Evolutionary conservation across 1,139 yeast species (phyloP).

Genomic region (Yamadazyma oceani): DNA sequence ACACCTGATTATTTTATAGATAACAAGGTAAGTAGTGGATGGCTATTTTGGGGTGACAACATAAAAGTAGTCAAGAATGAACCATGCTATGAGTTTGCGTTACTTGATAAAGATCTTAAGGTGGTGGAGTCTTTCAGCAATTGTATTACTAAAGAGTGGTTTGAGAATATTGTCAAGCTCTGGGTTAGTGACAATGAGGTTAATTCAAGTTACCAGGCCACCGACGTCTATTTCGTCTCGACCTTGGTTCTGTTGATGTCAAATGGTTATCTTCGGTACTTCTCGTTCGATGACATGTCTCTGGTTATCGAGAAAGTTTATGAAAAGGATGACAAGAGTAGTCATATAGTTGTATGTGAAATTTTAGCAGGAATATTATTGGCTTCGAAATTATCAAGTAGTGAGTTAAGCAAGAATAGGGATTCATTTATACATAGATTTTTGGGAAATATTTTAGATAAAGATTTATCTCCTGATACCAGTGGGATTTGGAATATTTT

Average conservation of each 20-base stretch:
- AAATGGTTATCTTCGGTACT: constrained; percentile 36
- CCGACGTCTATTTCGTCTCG: constrained; percentile 55
- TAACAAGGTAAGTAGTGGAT: constrained; percentile 58
- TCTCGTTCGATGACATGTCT: constrained; percentile 46
- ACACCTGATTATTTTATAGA: constrained; percentile 59
- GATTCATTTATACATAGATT: constrained; percentile 50
- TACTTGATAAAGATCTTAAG: constrained; percentile 36
- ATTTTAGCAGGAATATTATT: constrained; percentile 57
- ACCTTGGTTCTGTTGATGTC: constrained; percentile 47
- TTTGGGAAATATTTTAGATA: constrained; percentile 47
- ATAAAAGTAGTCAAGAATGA: constrained; percentile 48
- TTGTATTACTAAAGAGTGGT: constrained; percentile 57
- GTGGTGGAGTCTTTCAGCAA: constrained; percentile 48
- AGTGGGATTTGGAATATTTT: constrained; percentile 75
- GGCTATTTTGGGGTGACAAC: constrained; percentile 74
- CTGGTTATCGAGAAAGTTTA: constrained; percentile 52
- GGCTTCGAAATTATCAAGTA: constrained; percentile 41
- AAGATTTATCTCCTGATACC: constrained; percentile 76
- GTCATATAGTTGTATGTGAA: constrained; percentile 65
- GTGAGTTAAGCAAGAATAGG: constrained; percentile 28
- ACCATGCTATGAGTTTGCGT: constrained; percentile 10
- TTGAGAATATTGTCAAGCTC: constrained; percentile 49
- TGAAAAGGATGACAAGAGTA: constrained; percentile 59
- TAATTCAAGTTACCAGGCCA: constrained; percentile 58
- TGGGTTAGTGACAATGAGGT: constrained; percentile 69